Conservation (phyloP, 495 filamentous ascomycete genomes). For the Podospora fimiseda region DNA sequence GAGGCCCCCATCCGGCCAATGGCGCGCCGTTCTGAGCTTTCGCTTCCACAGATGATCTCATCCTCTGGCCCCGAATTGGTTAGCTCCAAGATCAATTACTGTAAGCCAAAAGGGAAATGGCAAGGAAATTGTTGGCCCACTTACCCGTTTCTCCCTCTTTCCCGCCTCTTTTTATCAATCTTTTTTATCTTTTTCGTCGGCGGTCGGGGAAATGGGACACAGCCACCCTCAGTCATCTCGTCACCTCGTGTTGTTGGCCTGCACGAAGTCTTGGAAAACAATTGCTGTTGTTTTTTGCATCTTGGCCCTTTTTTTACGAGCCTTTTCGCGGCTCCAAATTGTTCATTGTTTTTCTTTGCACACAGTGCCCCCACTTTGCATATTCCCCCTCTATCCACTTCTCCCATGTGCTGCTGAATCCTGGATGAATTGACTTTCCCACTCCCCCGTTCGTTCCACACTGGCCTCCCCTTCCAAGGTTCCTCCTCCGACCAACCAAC, state of each 20-base stretch:
- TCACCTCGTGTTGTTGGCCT: neutral
- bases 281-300: no score
- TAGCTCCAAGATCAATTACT: neutral
- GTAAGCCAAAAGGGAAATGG: neutral
- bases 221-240: neutral
- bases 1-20: neutral
- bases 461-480: neutral
- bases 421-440: neutral
- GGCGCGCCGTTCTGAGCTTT: neutral
- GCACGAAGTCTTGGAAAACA: neutral
- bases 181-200: no score
- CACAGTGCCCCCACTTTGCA: neutral
- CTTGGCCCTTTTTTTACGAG: no score
- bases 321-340: neutral
- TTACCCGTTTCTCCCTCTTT: neutral
- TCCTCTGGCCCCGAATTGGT: neutral
- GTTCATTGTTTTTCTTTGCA: no score
- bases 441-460: neutral
- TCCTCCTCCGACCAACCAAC: neutral
- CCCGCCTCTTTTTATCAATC: neutral
- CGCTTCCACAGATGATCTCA: slow-evolving; percentile 3
- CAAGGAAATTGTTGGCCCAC: neutral
- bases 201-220: neutral
- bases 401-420: neutral
- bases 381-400: neutral